Evolutionary conservation across 805 yeast species (phyloP).

Genomic region (Kluyveromyces nonfermentans): DNA sequence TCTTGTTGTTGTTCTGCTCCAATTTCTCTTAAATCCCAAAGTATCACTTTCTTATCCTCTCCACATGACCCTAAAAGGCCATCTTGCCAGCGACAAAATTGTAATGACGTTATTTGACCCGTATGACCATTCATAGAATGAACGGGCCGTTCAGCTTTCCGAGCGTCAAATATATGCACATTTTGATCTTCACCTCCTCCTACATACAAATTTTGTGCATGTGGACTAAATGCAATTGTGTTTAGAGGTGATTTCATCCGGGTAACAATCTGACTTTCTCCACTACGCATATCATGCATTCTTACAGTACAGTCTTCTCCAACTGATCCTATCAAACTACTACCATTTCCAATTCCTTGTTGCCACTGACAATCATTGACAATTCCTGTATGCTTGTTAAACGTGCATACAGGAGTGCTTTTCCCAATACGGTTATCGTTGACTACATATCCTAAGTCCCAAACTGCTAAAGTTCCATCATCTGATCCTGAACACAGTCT

Average conservation of each 20-base stretch:
- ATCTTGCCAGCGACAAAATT: constrained; percentile 70
- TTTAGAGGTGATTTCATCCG: constrained; percentile 38
- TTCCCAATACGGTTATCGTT: constrained; percentile 2
- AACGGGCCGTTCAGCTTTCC: constrained; percentile 39
- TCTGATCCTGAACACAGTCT: constrained; percentile 54
- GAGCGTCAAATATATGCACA: constrained; percentile 53
- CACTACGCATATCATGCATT: constrained; percentile 43
- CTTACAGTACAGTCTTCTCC: constrained; percentile 57
- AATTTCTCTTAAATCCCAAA: constrained; percentile 73
- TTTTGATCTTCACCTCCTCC: constrained; percentile 63
- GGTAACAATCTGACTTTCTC: not conserved
- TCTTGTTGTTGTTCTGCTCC: constrained; percentile 83
- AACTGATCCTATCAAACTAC: constrained; percentile 53
- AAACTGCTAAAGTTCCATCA: constrained; percentile 52
- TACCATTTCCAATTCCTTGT: constrained; percentile 29
- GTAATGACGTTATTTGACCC: constrained; percentile 58
- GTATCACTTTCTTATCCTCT: constrained; percentile 63
- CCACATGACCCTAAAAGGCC: constrained; percentile 73
- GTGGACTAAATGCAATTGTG: constrained; percentile 55
- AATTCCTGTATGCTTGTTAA: constrained; percentile 40
- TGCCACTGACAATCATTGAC: constrained; percentile 78
- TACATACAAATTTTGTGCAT: constrained; percentile 50
- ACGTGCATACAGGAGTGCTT: constrained; percentile 20
- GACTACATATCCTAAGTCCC: constrained; percentile 51
- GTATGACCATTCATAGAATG: constrained; percentile 79